Base-by-base conservation (phyloP, 257 asterid species). In the Scutellaria barbata region DNA sequence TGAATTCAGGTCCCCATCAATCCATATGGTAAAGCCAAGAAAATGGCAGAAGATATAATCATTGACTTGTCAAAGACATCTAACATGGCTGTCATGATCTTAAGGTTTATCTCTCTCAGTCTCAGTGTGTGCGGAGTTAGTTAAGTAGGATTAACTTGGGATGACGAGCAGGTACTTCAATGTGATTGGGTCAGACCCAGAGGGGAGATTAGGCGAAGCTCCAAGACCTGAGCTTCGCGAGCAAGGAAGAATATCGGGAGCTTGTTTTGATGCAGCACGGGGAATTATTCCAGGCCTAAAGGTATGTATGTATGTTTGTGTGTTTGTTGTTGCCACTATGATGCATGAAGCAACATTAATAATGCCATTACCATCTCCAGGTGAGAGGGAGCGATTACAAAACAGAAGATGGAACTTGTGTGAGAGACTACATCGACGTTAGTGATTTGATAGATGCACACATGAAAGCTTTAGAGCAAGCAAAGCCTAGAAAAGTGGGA, bases 1-100 rank as follows among this genome's bases (percentile, higher is more conserved):
- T 30, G 2, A 11, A 12, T 7, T 45, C 83, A 91, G 97, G 69
- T 76, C 40, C 96, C 96, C 16, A 91, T 87, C 37, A 90, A 88
- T 77, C 95, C 97, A 66, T 90, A 90, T 70, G 97, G 96, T n/a
- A 90, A 90, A 65, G 97, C 97, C 54, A 90, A 90, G 90, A 90
- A 90, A 84, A 90, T 90, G 97, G 92, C 97, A 4, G 97, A 90
- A 79, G 97, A 90, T 74, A 90, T 88, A 53, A 90, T 90, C 56
- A 62, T 85, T 43, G 97, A 90, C 78, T 88, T 81, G 77, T 81
- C 90, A 6, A 90, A 87, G 84, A 90, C 90, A 68, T 79, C 90
- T 9, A 66, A 88, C 74, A 90, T 90, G 90, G 96, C 90, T 76
- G 78, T 90, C 70, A 90, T 90, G 97, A 85, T 90, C 78, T 80